Base-by-base conservation (phyloP, 495 filamentous ascomycete species). In the Trichoderma orchidacearum region DNA sequence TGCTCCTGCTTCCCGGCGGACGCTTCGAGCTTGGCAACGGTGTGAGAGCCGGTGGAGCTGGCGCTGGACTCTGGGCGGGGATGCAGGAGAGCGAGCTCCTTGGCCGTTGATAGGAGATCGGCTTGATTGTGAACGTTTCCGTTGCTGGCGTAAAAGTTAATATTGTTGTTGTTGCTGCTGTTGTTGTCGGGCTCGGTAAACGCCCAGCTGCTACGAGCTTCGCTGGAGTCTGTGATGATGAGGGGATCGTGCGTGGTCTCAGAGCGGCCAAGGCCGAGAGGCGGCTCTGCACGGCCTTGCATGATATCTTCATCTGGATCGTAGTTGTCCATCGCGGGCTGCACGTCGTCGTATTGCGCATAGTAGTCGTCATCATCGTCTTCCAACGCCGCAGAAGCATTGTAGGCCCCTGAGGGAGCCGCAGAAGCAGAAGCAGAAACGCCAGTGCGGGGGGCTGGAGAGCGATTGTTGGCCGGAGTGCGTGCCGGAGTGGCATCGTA, bases 301-400 rank as follows among this genome's bases (percentile, higher is more conserved):
- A 70, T 66, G 56, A 60, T 64, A 32, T 75, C 81, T 66, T 87
- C 83, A 56, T 80, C 78, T 0, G 89, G 89, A 63, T 95, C 90
- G 63, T 95, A 82, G 62, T 81, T 83, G 68, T 96, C 93, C 81
- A 96, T 82, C 28, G 87, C 90, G 0, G 92, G 90, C 62, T 96
- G 90, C 21, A 97, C 90, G 50, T 85, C 76, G 32, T 81, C 82
- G 67, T 98, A 98, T 58, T 84, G 86, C n/a, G 84, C 84, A 66
- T 83, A 96, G 67, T 96, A 96, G 29, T 82, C 82, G 23, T 85
- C 80, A 56, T 80, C 53, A n/a, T 32, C 52, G 30, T 23, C 31
- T 17, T 55, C 31, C 53, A 27, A 25, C 9, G 53, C 80, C 4
- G 75, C 70, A 9, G 63, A 23, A 38, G 57, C 62, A 27, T 68